A percentile compares a stretch with the other conserved stretches of the same genome.
Conservation (phyloP, 169 alveolate genomes). For the Plasmodium vivax region DNA sequence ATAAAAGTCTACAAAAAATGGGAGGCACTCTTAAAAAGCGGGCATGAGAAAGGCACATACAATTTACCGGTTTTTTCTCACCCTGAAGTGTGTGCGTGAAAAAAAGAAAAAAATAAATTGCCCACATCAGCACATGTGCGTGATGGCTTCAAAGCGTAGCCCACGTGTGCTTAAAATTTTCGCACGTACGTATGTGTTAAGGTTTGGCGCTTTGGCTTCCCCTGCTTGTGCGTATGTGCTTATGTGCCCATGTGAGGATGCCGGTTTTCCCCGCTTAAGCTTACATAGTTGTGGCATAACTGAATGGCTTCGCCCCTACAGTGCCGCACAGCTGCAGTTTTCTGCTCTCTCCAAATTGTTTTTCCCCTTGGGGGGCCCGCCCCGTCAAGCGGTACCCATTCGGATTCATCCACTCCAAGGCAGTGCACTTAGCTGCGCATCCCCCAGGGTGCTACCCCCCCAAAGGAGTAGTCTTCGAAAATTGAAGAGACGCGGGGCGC, state of each 20-base stretch:
- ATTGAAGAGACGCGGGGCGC: not conserved
- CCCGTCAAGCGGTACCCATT: not conserved
- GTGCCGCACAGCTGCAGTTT: not conserved
- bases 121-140: not conserved
- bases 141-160: not conserved
- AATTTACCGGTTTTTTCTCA: not conserved
- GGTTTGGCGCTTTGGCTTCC: not conserved
- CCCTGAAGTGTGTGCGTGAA: constrained; percentile 29
- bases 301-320: not conserved
- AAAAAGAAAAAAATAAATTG: not conserved
- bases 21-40: not conserved
- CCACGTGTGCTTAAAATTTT: not conserved
- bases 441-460: not conserved
- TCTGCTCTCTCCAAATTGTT: not conserved
- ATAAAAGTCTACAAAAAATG: constrained; percentile 19
- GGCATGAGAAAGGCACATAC: not conserved
- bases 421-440: not conserved
- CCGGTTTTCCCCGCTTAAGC: not conserved
- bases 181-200: not conserved
- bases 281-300: not conserved
- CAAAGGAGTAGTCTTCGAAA: not conserved
- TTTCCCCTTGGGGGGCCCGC: not conserved
- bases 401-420: not conserved
- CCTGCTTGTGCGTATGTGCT: not conserved
- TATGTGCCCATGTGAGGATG: not conserved